Percentiles rank a stretch among this genome's conserved stretches.
These are phyloP conservation scores for Calonectria montana DNA, from an alignment of 2,329 filamentous ascomycete species.

Conservation along the genomic window DNA sequence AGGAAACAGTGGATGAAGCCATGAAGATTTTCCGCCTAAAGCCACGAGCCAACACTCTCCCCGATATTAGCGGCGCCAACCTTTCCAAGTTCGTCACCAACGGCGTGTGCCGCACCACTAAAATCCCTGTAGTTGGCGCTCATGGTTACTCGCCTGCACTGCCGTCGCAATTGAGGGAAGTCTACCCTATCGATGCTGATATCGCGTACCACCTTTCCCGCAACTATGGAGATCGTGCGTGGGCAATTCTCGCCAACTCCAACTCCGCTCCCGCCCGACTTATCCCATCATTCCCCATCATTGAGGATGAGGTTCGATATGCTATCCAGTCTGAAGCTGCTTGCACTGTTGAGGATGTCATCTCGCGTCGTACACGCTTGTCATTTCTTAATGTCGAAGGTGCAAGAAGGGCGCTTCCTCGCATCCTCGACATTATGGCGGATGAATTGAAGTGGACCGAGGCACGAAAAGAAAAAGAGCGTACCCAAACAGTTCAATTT, in stretches of 20 bases:
- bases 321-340: constrained; percentile 79
- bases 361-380: constrained; percentile 76
- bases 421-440: constrained; percentile 78
- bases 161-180: constrained; percentile 51
- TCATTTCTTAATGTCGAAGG: constrained; percentile 82
- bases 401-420: constrained; percentile 75
- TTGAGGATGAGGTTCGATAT: constrained; percentile 80
- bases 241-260: constrained; percentile 73
- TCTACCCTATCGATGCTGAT: constrained; percentile 49
- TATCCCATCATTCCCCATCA: constrained; percentile 74
- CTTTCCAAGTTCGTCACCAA: constrained; percentile 62
- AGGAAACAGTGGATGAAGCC: constrained; percentile 85
- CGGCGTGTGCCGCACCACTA: constrained; percentile 80
- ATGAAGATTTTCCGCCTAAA: constrained; percentile 73
- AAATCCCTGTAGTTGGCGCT: constrained; percentile 78
- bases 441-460: constrained; percentile 75
- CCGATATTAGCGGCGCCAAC: constrained; percentile 75
- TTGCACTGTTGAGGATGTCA: constrained; percentile 77
- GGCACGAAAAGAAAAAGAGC: constrained; percentile 65
- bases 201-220: constrained; percentile 55
- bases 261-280: constrained; percentile 69
- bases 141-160: constrained; percentile 70
- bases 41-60: constrained; percentile 62
- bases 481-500: constrained; percentile 64
- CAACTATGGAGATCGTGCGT: constrained; percentile 69